Evolutionary conservation across 2,329 filamentous ascomycete species (phyloP).

Genomic region (Ascochyta pisi): DNA sequence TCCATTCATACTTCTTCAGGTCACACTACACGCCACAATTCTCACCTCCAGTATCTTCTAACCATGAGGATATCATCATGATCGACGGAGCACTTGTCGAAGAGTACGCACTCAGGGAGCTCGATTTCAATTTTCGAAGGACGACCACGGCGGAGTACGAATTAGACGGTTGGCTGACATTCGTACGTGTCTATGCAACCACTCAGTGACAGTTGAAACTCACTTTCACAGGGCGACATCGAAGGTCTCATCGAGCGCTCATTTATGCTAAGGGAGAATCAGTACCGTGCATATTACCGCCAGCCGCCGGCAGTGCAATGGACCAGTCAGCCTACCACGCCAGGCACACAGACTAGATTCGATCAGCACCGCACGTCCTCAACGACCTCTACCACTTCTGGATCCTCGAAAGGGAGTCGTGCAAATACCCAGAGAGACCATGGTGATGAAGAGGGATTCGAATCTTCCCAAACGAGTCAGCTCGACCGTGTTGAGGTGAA

Average conservation of each 20-base stretch:
- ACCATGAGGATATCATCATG: constrained; percentile 13
- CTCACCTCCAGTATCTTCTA: background rate
- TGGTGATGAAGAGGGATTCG: background rate
- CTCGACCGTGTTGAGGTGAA: background rate
- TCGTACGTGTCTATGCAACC: constrained; percentile 15
- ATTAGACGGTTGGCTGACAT: constrained; percentile 23
- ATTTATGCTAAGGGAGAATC: constrained; percentile 25
- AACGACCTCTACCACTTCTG: background rate
- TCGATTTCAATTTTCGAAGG: constrained; percentile 12
- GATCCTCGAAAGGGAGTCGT: background rate
- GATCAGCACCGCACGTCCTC: background rate
- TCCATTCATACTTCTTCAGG: constrained; percentile 33
- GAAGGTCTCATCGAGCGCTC: constrained; percentile 27
- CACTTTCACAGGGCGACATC: constrained; percentile 22
- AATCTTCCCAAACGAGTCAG: background rate
- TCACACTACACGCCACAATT: constrained; percentile 31
- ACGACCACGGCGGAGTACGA: constrained; percentile 18
- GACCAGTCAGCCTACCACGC: background rate
- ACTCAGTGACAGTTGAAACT: background rate
- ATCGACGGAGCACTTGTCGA: constrained; percentile 23
- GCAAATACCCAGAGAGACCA: background rate
- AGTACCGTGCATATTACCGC: constrained; percentile 18
- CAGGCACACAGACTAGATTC: background rate
- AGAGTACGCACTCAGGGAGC: constrained; percentile 21
- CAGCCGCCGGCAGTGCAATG: constrained; percentile 14